These are phyloP conservation scores for Fusarium sp. DNA, from an alignment of 2,329 filamentous ascomycete genomes.

Conservation along the genomic window DNA sequence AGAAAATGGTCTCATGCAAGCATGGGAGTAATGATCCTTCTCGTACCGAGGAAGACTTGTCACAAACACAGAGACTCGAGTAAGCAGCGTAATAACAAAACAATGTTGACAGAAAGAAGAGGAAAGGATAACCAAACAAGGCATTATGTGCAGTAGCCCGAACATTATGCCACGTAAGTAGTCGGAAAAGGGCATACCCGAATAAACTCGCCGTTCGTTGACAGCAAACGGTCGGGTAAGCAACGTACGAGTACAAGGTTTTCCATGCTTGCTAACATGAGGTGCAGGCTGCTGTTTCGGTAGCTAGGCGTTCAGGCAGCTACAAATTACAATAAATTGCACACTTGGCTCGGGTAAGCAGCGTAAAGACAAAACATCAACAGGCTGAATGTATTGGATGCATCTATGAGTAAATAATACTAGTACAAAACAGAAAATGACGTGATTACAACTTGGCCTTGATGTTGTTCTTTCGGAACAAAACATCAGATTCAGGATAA, in stretches of 20 bases:
- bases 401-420: constrained; percentile 6
- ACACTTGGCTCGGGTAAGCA: background rate
- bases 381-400: background rate
- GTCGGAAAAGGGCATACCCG: too few species aligned
- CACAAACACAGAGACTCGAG: too few species aligned
- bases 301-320: background rate
- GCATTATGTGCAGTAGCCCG: too few species aligned
- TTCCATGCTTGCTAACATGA: background rate
- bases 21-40: too few species aligned
- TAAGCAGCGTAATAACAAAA: too few species aligned
- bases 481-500: constrained; percentile 64
- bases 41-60: too few species aligned
- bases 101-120: too few species aligned
- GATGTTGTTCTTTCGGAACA: constrained; percentile 34
- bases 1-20: too few species aligned
- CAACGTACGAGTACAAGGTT: background rate
- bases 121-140: too few species aligned
- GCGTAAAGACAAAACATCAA: background rate
- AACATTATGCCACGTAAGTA: too few species aligned
- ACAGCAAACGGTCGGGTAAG: too few species aligned
- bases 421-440: background rate
- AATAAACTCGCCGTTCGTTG: too few species aligned
- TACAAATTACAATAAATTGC: background rate
- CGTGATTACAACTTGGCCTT: constrained; percentile 28
- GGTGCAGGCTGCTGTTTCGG: background rate